Percentiles rank a stretch among this genome's conserved stretches.
These are phyloP conservation scores for Xylaria sp. DNA, from an alignment of 2,329 filamentous ascomycete species.

Conservation along the genomic window DNA sequence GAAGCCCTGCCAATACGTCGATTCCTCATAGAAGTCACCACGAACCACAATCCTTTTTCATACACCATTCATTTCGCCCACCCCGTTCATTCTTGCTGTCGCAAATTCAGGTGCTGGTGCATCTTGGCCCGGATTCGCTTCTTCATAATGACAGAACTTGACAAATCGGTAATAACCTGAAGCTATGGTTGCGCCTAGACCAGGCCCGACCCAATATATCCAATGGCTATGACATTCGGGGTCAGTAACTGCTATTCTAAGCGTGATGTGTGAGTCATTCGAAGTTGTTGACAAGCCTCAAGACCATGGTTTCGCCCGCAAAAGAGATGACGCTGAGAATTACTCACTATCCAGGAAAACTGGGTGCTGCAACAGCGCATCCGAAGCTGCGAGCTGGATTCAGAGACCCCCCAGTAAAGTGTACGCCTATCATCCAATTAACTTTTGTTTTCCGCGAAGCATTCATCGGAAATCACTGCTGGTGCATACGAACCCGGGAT, in stretches of 20 bases:
- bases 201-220: slow-evolving; percentile 60
- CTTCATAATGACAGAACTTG: slow-evolving; percentile 57
- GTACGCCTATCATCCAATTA: slow-evolving; percentile 48
- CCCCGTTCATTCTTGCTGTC: background rate
- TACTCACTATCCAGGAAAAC: slow-evolving; percentile 49
- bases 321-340: background rate
- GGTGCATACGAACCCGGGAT: slow-evolving; percentile 48
- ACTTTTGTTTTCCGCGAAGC: background rate
- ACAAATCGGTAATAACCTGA: slow-evolving; percentile 55
- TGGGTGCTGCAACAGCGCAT: slow-evolving; percentile 52
- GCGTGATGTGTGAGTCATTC: background rate
- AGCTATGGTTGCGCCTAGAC: slow-evolving; percentile 55
- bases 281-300: too few relatives aligned
- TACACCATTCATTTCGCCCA: background rate
- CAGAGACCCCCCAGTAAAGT: slow-evolving; percentile 55
- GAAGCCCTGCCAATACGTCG: background rate
- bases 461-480: background rate
- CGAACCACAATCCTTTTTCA: background rate
- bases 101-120: background rate
- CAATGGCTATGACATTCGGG: slow-evolving; percentile 46
- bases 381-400: slow-evolving; percentile 58
- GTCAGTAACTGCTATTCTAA: background rate
- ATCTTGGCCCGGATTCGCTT: slow-evolving; percentile 53
- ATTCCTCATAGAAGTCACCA: background rate
- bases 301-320: background rate